Evolutionary conservation across 2,329 filamentous ascomycete species (phyloP).

Genomic region (Fusarium heterosporum): DNA sequence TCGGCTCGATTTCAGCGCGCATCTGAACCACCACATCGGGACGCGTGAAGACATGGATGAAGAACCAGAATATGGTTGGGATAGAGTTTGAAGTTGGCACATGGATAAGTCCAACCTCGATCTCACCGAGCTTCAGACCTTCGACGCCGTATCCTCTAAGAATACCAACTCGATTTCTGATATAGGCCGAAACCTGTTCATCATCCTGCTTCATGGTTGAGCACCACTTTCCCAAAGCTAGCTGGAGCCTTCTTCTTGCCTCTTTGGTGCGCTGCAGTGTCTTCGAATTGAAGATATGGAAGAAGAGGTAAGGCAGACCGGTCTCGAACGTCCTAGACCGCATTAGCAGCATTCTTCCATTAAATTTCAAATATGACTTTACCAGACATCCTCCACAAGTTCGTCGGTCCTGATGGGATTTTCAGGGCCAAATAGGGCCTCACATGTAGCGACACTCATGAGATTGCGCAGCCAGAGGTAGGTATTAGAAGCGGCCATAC

Average conservation of each 20-base stretch:
- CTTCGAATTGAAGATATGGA: neutral
- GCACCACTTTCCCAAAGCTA: neutral
- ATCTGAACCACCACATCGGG: neutral
- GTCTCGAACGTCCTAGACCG: neutral
- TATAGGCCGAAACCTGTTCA: neutral
- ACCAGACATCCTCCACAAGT: neutral
- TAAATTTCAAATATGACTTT: neutral
- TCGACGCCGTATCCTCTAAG: neutral
- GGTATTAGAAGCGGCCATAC: neutral
- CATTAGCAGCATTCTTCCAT: neutral
- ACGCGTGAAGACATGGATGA: slow-evolving; percentile 11
- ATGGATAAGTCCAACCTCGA: slow-evolving; percentile 13
- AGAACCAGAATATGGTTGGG: slow-evolving; percentile 20
- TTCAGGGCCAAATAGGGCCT: neutral
- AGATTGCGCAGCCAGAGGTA: slow-evolving; percentile 4
- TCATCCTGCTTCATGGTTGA: neutral
- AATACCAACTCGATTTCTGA: neutral
- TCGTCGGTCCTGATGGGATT: neutral
- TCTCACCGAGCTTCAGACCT: neutral
- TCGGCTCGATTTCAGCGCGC: neutral
- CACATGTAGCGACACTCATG: slow-evolving; percentile 1
- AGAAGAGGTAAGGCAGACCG: neutral
- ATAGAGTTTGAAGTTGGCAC: slow-evolving; percentile 19
- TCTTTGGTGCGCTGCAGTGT: neutral
- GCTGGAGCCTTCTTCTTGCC: neutral